Evolutionary conservation across 257 asterid species (phyloP).

Genomic region (Datura wrightii): DNA sequence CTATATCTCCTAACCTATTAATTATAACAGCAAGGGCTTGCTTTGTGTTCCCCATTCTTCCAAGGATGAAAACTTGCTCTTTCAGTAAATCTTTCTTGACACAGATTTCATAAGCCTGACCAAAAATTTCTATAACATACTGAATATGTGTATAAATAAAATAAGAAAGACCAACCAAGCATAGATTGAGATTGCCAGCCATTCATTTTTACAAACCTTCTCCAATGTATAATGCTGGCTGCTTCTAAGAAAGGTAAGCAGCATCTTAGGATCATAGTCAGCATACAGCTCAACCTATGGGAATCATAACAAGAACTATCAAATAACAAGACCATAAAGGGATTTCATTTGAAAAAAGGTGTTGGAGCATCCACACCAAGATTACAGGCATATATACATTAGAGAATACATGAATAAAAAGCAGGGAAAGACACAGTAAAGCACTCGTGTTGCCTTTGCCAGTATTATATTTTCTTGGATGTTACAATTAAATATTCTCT

Average conservation of each 20-base stretch:
- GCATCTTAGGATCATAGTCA: constrained; percentile 86
- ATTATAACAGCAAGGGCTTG: constrained; percentile 92
- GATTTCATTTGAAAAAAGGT: neutral
- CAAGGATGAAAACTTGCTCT: constrained; percentile 97
- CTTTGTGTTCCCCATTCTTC: constrained; percentile 96
- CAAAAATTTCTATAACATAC: neutral
- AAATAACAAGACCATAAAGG: neutral
- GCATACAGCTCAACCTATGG: constrained; percentile 96
- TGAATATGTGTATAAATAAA: constrained; percentile 15
- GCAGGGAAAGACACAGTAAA: neutral
- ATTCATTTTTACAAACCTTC: constrained; percentile 62
- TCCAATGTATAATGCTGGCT: constrained; percentile 98
- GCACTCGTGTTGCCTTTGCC: neutral
- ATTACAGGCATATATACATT: constrained; percentile 11
- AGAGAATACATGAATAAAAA: neutral
- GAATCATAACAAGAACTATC: constrained; percentile 10
- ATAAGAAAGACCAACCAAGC: constrained; percentile 14
- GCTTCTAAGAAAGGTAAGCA: constrained; percentile 93
- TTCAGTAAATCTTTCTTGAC: constrained; percentile 67
- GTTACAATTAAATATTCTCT: constrained; percentile 22
- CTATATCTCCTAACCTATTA: constrained; percentile 84
- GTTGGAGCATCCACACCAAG: neutral
- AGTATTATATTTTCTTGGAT: neutral
- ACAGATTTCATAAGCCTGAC: constrained; percentile 95
- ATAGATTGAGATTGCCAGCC: constrained; percentile 23